Evolutionary conservation across 2,329 filamentous ascomycete species (phyloP), one percentile per base, ranked within the genome.

Genomic region (Ophiocordyceps camponoti-rufipedis): DNA sequence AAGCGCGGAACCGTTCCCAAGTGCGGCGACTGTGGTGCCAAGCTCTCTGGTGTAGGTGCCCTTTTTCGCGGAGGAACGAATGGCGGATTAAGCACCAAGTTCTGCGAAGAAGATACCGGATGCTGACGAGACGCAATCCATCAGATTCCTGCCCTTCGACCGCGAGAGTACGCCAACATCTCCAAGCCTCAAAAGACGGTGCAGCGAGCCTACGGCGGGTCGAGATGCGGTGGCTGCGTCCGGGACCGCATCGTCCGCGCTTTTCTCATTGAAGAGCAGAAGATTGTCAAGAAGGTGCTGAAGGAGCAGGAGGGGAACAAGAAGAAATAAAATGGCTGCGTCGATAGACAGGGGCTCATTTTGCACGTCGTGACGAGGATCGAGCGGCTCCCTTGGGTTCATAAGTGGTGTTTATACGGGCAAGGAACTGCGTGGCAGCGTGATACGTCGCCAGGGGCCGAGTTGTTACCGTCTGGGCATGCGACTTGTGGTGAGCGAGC

Each of bases 211-310:
- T 98, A 98, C 69, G 88, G 91, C 69, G 91, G 91, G 64, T 95
- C 88, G 62, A 85, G 91, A 79, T 98, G 91, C 77, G 87, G 84
- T 65, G 91, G 86, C 78, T 98, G 91, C 71, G 91, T 98, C 59
- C 88, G 89, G 70, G 91, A 98, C 76, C 84, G 91, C 60, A 85
- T 98, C 58, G 86, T 95, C 59, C 86, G 91, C 60, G 91, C 91
- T 54, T 98, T 98, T 82, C 74, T 98, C 68, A 96, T 98, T 57
- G 93, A 98, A 78, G 91, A 98, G 81, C 91, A 98, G 79, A 98
- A 98, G 85, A 96, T 98, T 62, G 91, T 98, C 72, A 98, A 98
- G 87, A 98, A 98, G 85, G 91, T 98, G 62, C 80, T 96, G 68
- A 95, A 95, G 84, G 89, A 96, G 78, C 85, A 94, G 74, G 83